These are phyloP conservation scores for Argentina anserina DNA, from an alignment of 306 rosid genomes.

Conservation along the genomic window DNA sequence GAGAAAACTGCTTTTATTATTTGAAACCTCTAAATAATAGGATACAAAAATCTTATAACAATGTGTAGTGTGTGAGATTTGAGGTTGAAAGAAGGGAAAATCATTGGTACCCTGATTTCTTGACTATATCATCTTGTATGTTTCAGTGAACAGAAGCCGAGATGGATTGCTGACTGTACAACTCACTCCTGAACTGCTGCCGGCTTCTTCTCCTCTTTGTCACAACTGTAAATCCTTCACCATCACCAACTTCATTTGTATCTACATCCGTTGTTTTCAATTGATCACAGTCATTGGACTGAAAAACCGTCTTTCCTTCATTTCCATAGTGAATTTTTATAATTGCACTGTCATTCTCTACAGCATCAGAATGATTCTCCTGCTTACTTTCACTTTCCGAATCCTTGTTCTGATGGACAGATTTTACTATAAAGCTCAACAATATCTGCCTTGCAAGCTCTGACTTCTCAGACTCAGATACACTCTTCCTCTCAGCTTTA, in stretches of 20 bases:
- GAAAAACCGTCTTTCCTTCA: constrained; percentile 44
- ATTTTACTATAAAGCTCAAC: constrained; percentile 79
- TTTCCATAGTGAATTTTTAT: constrained; percentile 57
- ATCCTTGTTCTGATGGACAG: constrained; percentile 61
- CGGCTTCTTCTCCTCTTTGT: constrained; percentile 61
- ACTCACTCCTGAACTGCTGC: constrained; percentile 63
- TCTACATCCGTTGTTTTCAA: constrained; percentile 32
- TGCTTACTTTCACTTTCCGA: constrained; percentile 40
- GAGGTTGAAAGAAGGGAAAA: neutral
- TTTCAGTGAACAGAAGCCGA: constrained; percentile 78
- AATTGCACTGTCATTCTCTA: constrained; percentile 76
- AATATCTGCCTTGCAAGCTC: constrained; percentile 92
- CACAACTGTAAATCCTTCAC: constrained; percentile 74
- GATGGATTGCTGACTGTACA: constrained; percentile 73
- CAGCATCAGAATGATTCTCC: constrained; percentile 52
- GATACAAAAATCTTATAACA: too few relatives aligned
- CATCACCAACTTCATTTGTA: constrained; percentile 39
- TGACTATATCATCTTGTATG: neutral
- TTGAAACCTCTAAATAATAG: constrained; percentile 28
- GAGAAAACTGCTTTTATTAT: constrained; percentile 28
- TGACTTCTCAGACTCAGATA: constrained; percentile 63
- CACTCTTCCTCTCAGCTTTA: constrained; percentile 36
- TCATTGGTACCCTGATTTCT: neutral
- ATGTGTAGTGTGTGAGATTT: constrained; percentile 28
- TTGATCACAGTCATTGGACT: constrained; percentile 31